Conservation (phyloP, 306 rosid species). For the Luffa aegyptiaca region DNA sequence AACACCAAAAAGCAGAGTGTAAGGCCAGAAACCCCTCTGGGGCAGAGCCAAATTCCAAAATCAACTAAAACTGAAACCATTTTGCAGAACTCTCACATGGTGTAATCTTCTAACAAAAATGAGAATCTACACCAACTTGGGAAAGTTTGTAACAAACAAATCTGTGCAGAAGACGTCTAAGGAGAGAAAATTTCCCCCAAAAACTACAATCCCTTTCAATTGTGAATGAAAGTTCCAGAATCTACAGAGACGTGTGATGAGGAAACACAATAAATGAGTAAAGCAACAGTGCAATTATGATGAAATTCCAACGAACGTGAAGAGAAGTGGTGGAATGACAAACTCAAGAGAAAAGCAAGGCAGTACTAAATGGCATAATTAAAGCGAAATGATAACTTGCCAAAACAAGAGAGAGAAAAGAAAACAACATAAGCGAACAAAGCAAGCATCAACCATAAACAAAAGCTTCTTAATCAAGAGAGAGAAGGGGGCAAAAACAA, state of each 20-base stretch:
- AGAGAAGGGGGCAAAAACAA: constrained; percentile 1
- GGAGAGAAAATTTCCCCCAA: not conserved
- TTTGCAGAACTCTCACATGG: constrained; percentile 16
- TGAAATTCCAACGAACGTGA: constrained; percentile 12
- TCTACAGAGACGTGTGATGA: constrained; percentile 20
- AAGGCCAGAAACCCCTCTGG: constrained; percentile 10
- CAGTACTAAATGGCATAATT: constrained; percentile 12
- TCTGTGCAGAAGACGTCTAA: too few relatives aligned
- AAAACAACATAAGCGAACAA: not conserved
- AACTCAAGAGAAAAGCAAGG: constrained; percentile 24
- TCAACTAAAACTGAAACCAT: constrained; percentile 14
- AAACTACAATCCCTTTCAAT: constrained; percentile 14
- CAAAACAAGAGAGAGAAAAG: constrained; percentile 22
- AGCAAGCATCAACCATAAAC: constrained; percentile 16
- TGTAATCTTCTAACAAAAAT: not conserved
- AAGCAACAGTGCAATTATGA: constrained; percentile 24
- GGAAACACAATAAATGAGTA: constrained; percentile 24
- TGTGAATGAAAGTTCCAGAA: constrained; percentile 21
- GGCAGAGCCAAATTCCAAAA: constrained; percentile 26
- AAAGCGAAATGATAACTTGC: constrained; percentile 28
- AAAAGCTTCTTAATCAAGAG: constrained; percentile 9
- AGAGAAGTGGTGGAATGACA: constrained; percentile 16
- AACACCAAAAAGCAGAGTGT: constrained; percentile 26
- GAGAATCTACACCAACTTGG: not conserved
- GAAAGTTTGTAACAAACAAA: constrained; percentile 1